Base-by-base conservation (phyloP, 2,329 filamentous ascomycete species). In the Curvularia sp. region DNA sequence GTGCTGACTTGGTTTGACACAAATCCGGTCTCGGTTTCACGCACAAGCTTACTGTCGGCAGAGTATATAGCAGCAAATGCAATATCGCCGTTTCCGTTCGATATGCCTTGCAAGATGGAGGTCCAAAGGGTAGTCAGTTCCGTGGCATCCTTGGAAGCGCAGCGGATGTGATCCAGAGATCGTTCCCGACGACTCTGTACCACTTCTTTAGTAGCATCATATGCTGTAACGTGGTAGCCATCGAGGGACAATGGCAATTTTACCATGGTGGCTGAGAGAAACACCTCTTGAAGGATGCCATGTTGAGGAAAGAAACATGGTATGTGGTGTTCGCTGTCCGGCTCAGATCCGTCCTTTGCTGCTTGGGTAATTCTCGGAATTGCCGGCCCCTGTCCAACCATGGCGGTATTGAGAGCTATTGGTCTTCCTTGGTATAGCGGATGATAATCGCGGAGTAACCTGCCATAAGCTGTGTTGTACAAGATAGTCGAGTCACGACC, bases 391-490 rank as follows among this genome's bases (percentile, higher is more conserved):
- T 53, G 50, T 13, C 39, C 50, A 46, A 53, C 43, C 31, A 53
- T 15, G 15, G 50, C 50, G 8, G 50, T 53, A 15, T 53, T 53
- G 41, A 53, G 50, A 3, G 41, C 31, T 5, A 53, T 39, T 13
- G 50, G 50, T 13, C 50, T 44, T 22, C 50, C 50, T 46, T 53
- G 50, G 15, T 53, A 53, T 6, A 53, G 41, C 13, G 50, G 50
- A 24, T 53, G 50, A 13, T 31, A 46, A 18, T 53, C 50, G 50
- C 50, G 50, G 22, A 53, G 50, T 22, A 53, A 18, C 20, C 42
- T 42, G 41, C 50, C 50, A 22, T 53, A 53, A 15, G 50, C 50
- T 38, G 50, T 53, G 50, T 53, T 53, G 39, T 53, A 53, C 15
- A 53, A 28, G 24, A 53, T 46, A 15, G 43, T 53, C 20, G 50